Conservation (phyloP, 352 stramenopile genomes). For the Globisporangium paroecandrum region DNA sequence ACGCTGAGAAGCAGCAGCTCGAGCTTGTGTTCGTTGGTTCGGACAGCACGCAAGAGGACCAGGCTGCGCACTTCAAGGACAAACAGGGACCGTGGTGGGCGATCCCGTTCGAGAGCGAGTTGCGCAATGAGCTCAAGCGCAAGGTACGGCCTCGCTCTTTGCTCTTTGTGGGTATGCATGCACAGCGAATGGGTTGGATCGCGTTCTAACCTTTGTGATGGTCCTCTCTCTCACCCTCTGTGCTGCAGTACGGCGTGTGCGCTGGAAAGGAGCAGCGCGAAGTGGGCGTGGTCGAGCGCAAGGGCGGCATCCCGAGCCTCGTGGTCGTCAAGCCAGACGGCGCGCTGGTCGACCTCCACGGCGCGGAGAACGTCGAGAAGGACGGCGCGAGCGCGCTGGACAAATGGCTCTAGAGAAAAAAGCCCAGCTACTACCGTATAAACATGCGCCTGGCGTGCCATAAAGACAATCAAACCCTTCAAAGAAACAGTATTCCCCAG, state of each 20-base stretch:
- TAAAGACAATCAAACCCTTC: neutral
- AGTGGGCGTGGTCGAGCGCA: constrained; percentile 57
- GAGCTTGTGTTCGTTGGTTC: constrained; percentile 83
- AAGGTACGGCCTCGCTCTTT: constrained; percentile 33
- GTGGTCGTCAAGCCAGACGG: constrained; percentile 62
- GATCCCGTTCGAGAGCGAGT: constrained; percentile 59
- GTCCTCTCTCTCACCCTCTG: neutral
- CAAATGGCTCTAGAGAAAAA: constrained; percentile 33
- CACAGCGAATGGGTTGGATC: neutral
- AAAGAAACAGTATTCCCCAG: neutral
- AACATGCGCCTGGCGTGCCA: neutral
- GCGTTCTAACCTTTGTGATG: neutral
- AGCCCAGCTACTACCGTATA: neutral
- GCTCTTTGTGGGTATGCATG: neutral
- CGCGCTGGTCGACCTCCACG: constrained; percentile 65
- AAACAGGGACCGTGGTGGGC: constrained; percentile 80
- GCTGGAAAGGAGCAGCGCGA: constrained; percentile 55
- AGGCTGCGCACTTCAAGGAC: constrained; percentile 57
- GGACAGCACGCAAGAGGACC: constrained; percentile 51
- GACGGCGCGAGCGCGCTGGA: constrained; percentile 41
- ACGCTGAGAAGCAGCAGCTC: constrained; percentile 34
- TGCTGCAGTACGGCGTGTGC: constrained; percentile 57
- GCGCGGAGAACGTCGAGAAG: constrained; percentile 55
- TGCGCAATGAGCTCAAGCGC: constrained; percentile 72
- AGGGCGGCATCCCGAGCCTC: constrained; percentile 71